Evolutionary conservation across 108 stramenopile genomes (phyloP).

Genomic region (Skeletonema potamos): DNA sequence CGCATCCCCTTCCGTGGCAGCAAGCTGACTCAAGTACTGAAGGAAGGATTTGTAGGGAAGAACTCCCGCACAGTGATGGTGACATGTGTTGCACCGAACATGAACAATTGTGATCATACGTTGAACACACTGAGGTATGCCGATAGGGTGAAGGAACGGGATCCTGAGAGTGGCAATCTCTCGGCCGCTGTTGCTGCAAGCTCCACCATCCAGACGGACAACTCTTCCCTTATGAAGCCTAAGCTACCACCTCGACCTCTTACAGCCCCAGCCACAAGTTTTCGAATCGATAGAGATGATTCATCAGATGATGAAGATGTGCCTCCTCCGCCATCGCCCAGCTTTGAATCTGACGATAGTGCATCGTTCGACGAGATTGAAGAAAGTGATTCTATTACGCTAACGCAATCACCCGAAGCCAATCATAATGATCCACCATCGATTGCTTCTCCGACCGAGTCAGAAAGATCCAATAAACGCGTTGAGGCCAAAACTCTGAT

Average conservation of each 20-base stretch:
- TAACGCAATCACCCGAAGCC: not conserved
- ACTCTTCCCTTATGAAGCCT: constrained; percentile 1
- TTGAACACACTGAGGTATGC: constrained; percentile 98
- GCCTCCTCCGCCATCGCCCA: constrained; percentile 28
- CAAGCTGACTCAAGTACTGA: constrained; percentile 96
- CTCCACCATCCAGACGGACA: constrained; percentile 37
- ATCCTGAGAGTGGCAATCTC: constrained; percentile 69
- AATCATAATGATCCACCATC: not conserved
- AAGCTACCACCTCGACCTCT: constrained; percentile 33
- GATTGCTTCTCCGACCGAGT: not conserved
- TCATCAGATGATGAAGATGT: constrained; percentile 28
- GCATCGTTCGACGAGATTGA: not conserved
- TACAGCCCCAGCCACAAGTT: constrained; percentile 44
- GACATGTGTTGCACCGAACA: constrained; percentile 93
- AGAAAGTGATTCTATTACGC: not conserved
- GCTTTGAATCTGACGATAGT: not conserved
- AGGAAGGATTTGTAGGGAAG: constrained; percentile 93
- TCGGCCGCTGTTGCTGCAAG: constrained; percentile 35
- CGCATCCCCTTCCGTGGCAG: constrained; percentile 97
- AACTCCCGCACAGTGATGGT: constrained; percentile 97
- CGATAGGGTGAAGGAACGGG: constrained; percentile 93
- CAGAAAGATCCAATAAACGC: not conserved
- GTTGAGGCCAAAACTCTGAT: not conserved
- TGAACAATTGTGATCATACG: constrained; percentile 95
- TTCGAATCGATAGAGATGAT: constrained; percentile 24